Base-by-base conservation (phyloP, 306 rosid species). In the Gleditsia sinensis region DNA sequence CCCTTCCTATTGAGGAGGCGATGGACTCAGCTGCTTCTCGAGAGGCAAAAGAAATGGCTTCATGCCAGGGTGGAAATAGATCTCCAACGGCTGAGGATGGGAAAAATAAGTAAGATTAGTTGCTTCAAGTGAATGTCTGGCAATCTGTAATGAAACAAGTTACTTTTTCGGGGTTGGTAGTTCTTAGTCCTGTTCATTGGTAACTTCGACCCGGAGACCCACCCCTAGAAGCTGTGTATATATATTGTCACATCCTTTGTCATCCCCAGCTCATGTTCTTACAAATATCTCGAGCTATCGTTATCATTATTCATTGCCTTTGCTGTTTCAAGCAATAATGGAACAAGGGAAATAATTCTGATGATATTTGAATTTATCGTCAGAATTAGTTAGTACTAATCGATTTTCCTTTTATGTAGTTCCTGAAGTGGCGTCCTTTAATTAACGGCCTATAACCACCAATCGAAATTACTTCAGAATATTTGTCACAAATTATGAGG, bases 1-100 rank as follows among this genome's bases (percentile, higher is more conserved):
- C 93, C 16, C 98, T 94, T 75, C 97, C 95, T n/a, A 94, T 94
- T 46, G 95, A 88, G 79, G 96, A 91, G 21, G 93, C 9, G 12
- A 73, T 48, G 75, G 85, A 64, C 25, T 36, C 67, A 34, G 46
- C 83, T 62, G 45, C 67, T 61, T 16, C 59, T 62, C 61, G 51
- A 17, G 90, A 84, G 64, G 68, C 70, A 36, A 89, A 83, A 55
- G 96, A 91, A 81, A 56, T 83, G 94, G 81, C 96, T 55, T 58
- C 94, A 11, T 40, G n/a, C 32, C 81, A 72, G 46, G 85, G 87
- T 17, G 91, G 89, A 54, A 88, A 78, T 77, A 93, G 87, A 64
- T 70, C 90, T 73, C 65, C 81, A 40, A 80, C 8, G 3, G 6
- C 81, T 24, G 80, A 70, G 77, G 87, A 86, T 78, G 91, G 81